Evolutionary conservation across 2,329 filamentous ascomycete species (phyloP), one percentile per base, ranked within the genome.

Genomic region (Colletotrichum sp.): DNA sequence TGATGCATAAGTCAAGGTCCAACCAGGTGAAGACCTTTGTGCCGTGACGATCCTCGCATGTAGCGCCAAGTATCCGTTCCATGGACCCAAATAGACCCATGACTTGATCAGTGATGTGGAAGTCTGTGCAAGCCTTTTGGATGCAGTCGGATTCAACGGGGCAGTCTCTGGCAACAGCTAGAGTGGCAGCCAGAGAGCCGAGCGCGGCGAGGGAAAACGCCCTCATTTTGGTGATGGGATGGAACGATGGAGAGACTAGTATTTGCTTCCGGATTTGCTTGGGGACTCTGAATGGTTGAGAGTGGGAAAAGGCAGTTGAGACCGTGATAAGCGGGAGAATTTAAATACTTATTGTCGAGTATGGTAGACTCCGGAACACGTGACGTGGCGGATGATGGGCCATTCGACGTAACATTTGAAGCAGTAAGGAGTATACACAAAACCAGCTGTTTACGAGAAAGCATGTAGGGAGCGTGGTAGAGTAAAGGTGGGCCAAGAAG

Each of bases 91-190:
- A n/a, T 11, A 19, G 5, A 19, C 39, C 5, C 4, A 30, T 61
- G 25, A 68, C 55, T n/a, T 49, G 15, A 25, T 34, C 9, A 30
- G 13, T 62, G 5, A 75, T 34, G 1, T 11, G 2, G 52, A 75
- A 55, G 69, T 55, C 19, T n/a, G 11, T 6, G 55, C 72, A 75
- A 22, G 8, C 27, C 32, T 9, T 62, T 39, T 75, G 52, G 1
- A 75, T 44, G 36, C 72, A 75, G 13, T 55, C 55, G 7, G 72
- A 72, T 39, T 72, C 69, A 15, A 30, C 2, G 0, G 68, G 72
- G 34, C 72, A 71, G n/a, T 75, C 4, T 5, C 13, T 8, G 19
- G 49, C 72, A 29, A 25, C 13, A 4, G 19, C 57, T 5, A 36
- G 9, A 7, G 9, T 25, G 22, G 13, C 32, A 9, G 69, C 16